Base-by-base conservation (phyloP, 139 green algal species). In the Chlorella sp. region DNA sequence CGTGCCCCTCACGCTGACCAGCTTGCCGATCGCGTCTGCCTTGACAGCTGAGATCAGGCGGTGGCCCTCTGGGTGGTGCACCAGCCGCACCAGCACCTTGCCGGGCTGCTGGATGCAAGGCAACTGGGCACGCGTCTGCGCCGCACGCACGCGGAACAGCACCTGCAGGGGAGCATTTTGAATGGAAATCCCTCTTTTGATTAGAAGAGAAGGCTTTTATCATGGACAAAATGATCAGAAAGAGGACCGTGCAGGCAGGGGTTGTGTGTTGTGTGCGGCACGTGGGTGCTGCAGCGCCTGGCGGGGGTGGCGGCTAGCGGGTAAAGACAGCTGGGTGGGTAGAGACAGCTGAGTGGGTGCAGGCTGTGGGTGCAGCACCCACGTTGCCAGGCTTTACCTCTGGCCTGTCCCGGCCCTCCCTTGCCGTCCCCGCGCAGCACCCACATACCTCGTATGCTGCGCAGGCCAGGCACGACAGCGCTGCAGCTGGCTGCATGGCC, bases 1-100 rank as follows among this genome's bases (percentile, higher is more conserved):
- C 0, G 95, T 99, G 76, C 97, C 97, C 3, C 90, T 91, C 40
- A 99, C 80, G 3, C 93, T 96, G 0, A 97, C 96, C 42, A 99
- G 90, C 83, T 93, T 95, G 64, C 95, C 96, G 68, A 91, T 89
- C 24, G 76, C 42, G 32, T 89, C 80, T 15, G 89, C 75, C n/a
- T 76, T 69, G 40, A 81, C 75, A 28, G 71, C 32, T 1, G 93
- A 89, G 3, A 98, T 95, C 83, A 61, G 22, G 92, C 92, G 30
- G 82, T 40, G 42, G 1, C 64, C 68, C 3, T 81, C 30, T 4
- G 90, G 69, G 69, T 95, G 89, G 86, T 95, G 95, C 64, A 75
- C 26, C 81, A 97, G 87, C 19, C 92, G 93, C 24, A 96, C 86
- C 19, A 76, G 40, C n/a, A 96, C 81, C 36, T 88, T 89, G 0